phyloP scores from a whole-genome alignment of 805 yeast genomes.

The Kuraishia capsulata region DNA sequence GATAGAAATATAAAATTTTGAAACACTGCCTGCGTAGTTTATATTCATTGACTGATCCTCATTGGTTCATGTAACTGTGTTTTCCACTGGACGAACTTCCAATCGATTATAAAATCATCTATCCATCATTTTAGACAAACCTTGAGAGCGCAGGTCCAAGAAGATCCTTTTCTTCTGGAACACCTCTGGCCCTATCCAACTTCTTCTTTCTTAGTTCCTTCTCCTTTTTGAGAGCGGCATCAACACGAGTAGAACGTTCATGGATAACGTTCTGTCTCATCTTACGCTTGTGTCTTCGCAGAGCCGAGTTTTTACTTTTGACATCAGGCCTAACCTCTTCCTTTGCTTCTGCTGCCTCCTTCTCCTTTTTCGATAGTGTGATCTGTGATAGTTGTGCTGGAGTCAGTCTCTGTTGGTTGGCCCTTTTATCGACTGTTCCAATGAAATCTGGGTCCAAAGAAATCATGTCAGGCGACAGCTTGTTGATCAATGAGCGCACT shows the following conservation, averaged over 20 bases:
- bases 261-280: constrained; percentile 79
- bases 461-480: constrained; percentile 87
- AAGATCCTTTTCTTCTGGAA: constrained; percentile 42
- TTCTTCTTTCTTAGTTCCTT: constrained; percentile 56
- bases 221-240: constrained; percentile 65
- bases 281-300: constrained; percentile 75
- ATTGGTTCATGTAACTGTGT: neutral
- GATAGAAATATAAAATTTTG: neutral
- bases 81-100: neutral
- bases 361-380: constrained; percentile 20
- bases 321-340: constrained; percentile 58
- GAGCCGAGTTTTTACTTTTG: constrained; percentile 73
- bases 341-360: constrained; percentile 36
- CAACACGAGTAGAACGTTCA: constrained; percentile 71
- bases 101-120: neutral
- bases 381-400: constrained; percentile 47
- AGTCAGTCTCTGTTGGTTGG: constrained; percentile 52
- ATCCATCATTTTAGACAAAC: constrained; percentile 15
- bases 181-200: constrained; percentile 33
- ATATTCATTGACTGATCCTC: neutral
- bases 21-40: neutral
- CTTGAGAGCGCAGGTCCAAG: constrained; percentile 41
- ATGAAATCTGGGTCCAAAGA: constrained; percentile 81
- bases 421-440: constrained; percentile 74
- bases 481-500: constrained; percentile 77